These are phyloP conservation scores for Musa itinerans DNA, from an alignment of 176 grass and related monocot genomes.

Conservation along the genomic window DNA sequence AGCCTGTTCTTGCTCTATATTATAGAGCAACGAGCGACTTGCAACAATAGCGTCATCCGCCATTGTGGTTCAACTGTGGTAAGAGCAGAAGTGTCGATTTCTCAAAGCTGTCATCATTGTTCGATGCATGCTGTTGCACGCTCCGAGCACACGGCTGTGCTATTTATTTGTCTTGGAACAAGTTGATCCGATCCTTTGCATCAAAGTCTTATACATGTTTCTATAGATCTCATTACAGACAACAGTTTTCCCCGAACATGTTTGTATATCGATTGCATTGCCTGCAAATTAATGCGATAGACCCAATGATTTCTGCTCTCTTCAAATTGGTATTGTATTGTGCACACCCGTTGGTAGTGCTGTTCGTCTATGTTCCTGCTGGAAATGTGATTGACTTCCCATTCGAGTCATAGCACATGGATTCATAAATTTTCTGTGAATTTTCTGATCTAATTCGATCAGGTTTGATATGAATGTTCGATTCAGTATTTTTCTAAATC, in stretches of 20 bases:
- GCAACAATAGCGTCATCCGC: neutral
- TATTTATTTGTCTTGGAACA: neutral
- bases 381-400: no score
- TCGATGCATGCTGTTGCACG: neutral
- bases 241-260: neutral
- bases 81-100: neutral
- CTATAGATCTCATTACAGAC: neutral
- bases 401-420: no score
- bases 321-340: neutral
- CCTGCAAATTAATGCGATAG: neutral
- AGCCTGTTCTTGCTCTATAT: conserved; percentile 3
- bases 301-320: neutral
- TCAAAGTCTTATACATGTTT: neutral
- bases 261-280: neutral
- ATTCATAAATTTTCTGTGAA: no score
- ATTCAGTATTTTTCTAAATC: no score
- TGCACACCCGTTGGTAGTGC: neutral
- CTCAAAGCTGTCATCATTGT: neutral
- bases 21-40: neutral
- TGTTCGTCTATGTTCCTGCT: no score
- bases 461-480: no score
- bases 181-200: neutral
- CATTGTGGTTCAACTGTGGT: neutral
- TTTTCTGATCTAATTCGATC: no score
- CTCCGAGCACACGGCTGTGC: neutral